Evolutionary conservation across 768 basidiomycete species (phyloP).

Genomic region (Naganishia onofrii): DNA sequence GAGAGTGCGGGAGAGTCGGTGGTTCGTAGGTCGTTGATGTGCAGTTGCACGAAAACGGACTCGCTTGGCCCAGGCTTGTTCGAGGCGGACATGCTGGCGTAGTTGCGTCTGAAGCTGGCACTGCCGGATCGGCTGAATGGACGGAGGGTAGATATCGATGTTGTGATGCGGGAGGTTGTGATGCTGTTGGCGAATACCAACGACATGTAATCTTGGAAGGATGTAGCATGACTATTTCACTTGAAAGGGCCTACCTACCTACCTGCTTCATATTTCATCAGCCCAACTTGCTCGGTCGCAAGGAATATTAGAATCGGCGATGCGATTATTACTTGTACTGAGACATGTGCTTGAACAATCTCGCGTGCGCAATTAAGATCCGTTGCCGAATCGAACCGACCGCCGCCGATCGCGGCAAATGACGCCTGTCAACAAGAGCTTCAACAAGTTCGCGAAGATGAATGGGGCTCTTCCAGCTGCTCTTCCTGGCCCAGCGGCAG

Average conservation of each 20-base stretch:
- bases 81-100: constrained; percentile 6
- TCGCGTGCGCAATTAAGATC: background rate
- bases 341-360: background rate
- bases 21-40: constrained; percentile 44
- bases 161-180: background rate
- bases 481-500: too few relatives aligned
- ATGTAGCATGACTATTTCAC: background rate
- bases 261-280: too few relatives aligned
- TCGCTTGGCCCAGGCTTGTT: background rate
- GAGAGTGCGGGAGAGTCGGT: constrained; percentile 46
- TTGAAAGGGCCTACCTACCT: background rate
- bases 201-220: background rate
- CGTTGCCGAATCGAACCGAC: background rate
- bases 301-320: constrained; percentile 6
- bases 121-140: background rate
- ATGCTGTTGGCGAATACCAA: background rate
- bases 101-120: background rate
- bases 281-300: background rate
- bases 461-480: too few relatives aligned
- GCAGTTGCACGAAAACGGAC: constrained; percentile 43
- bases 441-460: too few relatives aligned
- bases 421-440: too few relatives aligned
- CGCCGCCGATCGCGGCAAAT: constrained; percentile 13
- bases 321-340: constrained; percentile 6
- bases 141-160: background rate